These are phyloP conservation scores for Hanseniaspora gamundiae DNA, from an alignment of 1,139 yeast species.

Conservation along the genomic window DNA sequence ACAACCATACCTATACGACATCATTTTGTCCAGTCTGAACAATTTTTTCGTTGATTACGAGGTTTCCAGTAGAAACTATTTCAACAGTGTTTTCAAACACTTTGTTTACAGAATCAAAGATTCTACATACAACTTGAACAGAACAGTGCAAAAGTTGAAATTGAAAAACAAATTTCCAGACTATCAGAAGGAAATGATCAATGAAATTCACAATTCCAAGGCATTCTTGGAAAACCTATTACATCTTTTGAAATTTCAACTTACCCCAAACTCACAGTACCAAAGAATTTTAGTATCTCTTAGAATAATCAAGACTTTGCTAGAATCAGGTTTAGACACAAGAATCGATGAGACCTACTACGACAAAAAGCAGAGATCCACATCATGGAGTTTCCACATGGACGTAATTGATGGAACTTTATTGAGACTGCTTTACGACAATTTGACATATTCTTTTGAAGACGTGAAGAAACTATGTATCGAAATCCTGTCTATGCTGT, in stretches of 20 bases:
- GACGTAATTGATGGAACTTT: conserved; percentile 31
- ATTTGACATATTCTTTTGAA: conserved; percentile 58
- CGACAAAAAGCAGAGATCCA: conserved; percentile 14
- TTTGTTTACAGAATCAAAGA: conserved; percentile 56
- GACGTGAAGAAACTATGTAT: conserved; percentile 53
- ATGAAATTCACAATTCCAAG: conserved; percentile 24
- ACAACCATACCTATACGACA: conserved; percentile 31
- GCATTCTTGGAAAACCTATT: conserved; percentile 36
- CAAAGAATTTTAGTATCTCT: conserved; percentile 44
- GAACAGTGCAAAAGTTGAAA: conserved; percentile 34
- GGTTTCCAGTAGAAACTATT: conserved; percentile 54
- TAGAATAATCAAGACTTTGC: conserved; percentile 35
- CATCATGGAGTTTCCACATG: conserved; percentile 16
- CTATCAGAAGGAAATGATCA: conserved; percentile 24
- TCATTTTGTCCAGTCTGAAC: conserved; percentile 34
- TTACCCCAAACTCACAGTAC: conserved; percentile 61
- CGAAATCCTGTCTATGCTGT: conserved; percentile 37
- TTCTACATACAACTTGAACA: conserved; percentile 43
- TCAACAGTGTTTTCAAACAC: conserved; percentile 45
- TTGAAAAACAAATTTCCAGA: conserved; percentile 27
- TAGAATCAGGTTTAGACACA: conserved; percentile 46
- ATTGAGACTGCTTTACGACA: conserved; percentile 42
- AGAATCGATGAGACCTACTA: conserved; percentile 27
- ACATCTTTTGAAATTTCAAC: conserved; percentile 28
- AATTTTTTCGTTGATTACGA: conserved; percentile 48